phyloP scores from a whole-genome alignment of 2,329 filamentous ascomycete species.

The Ramichloridium luteum region DNA sequence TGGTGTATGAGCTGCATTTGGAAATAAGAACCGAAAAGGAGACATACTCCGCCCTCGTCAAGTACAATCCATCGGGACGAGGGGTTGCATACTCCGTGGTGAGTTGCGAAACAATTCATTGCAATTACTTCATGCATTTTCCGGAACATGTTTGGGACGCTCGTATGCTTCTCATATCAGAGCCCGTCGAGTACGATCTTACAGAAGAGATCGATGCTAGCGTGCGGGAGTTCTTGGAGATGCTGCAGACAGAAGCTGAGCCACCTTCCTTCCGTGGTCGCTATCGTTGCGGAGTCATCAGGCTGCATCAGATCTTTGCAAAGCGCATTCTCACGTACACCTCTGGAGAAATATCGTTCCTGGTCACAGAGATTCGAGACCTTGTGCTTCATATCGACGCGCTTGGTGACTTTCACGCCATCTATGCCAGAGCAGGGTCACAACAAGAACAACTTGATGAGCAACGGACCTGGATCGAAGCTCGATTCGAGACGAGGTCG shows the following conservation, averaged over 20 bases:
- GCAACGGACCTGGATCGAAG: conserved; percentile 12
- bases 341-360: conserved; percentile 5
- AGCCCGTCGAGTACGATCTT: conserved; percentile 3
- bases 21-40: too few species aligned
- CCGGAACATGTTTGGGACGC: conserved; percentile 13
- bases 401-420: conserved; percentile 3
- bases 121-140: conserved; percentile 9
- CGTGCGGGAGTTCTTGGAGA: conserved; percentile 11
- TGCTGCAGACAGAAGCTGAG: conserved; percentile 7
- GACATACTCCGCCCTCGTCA: too few species aligned
- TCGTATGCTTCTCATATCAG: conserved; percentile 5
- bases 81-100: too few species aligned
- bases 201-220: conserved; percentile 3
- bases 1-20: too few species aligned
- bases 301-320: conserved; percentile 7
- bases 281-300: conserved; percentile 3
- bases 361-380: conserved; percentile 8
- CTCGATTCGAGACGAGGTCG: conserved; percentile 9
- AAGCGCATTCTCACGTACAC: conserved; percentile 7
- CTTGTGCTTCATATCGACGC: conserved; percentile 6
- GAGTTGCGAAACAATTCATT: too few species aligned
- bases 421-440: conserved; percentile 9
- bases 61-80: too few species aligned
- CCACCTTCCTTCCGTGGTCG: conserved; percentile 9
- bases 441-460: conserved; percentile 9